phyloP scores from a whole-genome alignment of 2,329 filamentous ascomycete species.

The Apiospora marii region DNA sequence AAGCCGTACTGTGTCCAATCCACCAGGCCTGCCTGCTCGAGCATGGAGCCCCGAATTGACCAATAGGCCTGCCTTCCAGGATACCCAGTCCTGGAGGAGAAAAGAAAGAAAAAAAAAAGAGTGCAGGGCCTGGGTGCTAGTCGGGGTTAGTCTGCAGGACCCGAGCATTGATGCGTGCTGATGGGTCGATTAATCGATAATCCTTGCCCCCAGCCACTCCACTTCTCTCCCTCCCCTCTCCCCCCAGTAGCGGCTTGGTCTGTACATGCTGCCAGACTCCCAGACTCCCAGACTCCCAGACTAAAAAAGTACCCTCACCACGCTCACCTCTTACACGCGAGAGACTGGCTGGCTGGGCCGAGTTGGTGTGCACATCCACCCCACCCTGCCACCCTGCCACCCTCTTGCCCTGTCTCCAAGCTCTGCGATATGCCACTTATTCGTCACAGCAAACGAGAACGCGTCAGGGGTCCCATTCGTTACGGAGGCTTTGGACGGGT shows the following conservation, averaged over 20 bases:
- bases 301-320: not conserved
- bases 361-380: not conserved
- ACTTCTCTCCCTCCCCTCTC: not conserved
- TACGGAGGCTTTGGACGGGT: not conserved
- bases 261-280: not conserved
- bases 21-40: constrained; percentile 7
- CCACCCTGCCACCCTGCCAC: not conserved
- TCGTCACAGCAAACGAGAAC: constrained; percentile 10
- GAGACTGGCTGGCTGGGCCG: not conserved
- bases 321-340: constrained; percentile 2
- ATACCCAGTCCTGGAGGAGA: not conserved
- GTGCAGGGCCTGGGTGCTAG: not conserved
- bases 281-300: not conserved
- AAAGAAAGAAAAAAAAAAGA: not conserved
- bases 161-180: not conserved
- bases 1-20: constrained; percentile 17
- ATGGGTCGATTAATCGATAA: constrained; percentile 8
- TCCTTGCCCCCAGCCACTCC: not conserved
- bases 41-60: not conserved
- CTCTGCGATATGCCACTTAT: constrained; percentile 12
- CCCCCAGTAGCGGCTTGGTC: constrained; percentile 2
- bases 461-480: constrained; percentile 13
- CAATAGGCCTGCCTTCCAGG: constrained; percentile 17
- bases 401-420: not conserved
- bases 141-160: not conserved